Evolutionary conservation across 192 early-diverging fungal genomes (phyloP).

Genomic region (Phycomyces blakesleeanus): DNA sequence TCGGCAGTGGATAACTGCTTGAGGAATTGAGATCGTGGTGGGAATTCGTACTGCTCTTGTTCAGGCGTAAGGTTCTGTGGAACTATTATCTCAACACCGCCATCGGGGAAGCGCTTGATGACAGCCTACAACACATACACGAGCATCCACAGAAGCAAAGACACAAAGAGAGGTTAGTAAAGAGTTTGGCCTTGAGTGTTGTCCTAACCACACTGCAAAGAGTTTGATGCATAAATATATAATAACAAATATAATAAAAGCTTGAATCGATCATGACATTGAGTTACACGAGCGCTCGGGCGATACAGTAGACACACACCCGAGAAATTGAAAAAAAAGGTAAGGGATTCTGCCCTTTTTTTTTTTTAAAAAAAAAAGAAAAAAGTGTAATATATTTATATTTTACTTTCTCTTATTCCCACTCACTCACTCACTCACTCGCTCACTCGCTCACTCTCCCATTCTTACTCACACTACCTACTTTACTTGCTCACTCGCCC

Average conservation of each 20-base stretch:
- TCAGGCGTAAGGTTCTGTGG: conserved; percentile 26
- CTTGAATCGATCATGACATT: neutral
- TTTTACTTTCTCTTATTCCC: no score
- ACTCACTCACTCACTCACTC: no score
- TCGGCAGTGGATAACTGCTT: conserved; percentile 25
- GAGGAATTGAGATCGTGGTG: conserved; percentile 25
- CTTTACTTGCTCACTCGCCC: no score
- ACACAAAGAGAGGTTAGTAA: neutral
- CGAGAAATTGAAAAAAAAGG: no score
- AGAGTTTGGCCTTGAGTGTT: neutral
- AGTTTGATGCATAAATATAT: neutral
- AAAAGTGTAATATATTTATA: no score
- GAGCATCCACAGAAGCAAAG: neutral
- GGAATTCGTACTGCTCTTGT: conserved; percentile 33
- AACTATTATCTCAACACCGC: conserved; percentile 25
- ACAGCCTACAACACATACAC: conserved; percentile 9
- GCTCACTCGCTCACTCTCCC: no score
- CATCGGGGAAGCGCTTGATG: conserved; percentile 29
- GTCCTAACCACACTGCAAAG: neutral
- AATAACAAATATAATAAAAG: neutral
- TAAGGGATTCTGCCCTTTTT: no score
- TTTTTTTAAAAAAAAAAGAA: no score
- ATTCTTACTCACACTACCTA: no score
- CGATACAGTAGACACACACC: neutral
- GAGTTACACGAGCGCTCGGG: conserved; percentile 1